Conservation (phyloP, 192 early-diverging fungal species). For the Backusella australiensis region DNA sequence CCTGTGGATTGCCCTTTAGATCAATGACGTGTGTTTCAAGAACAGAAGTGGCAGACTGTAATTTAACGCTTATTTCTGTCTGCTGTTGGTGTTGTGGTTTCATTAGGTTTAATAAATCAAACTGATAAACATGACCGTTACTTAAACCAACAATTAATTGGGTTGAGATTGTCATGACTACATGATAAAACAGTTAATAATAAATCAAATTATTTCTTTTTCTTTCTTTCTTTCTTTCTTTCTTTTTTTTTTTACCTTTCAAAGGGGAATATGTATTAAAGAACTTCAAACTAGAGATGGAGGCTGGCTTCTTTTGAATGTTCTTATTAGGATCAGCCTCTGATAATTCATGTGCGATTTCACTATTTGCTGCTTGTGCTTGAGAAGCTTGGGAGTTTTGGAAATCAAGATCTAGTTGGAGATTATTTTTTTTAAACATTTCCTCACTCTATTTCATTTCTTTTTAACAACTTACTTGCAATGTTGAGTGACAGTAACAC, state of each 20-base stretch:
- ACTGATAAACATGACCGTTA: slow-evolving; percentile 23
- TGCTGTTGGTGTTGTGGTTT: neutral
- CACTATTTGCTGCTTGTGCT: neutral
- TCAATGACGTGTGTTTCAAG: slow-evolving; percentile 14
- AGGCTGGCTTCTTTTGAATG: neutral
- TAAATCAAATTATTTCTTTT: no score
- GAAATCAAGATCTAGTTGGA: neutral
- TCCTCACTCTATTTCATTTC: no score
- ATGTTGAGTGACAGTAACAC: neutral
- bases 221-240: no score
- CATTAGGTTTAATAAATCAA: neutral
- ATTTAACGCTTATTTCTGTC: neutral
- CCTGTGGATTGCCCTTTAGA: slow-evolving; percentile 14
- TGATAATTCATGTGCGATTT: slow-evolving; percentile 7
- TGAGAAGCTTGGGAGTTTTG: neutral
- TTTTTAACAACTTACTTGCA: neutral
- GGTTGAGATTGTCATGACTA: slow-evolving; percentile 8
- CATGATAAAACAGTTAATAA: neutral
- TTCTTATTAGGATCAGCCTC: neutral
- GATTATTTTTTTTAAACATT: no score
- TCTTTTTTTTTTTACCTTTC: neutral
- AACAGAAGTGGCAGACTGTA: neutral
- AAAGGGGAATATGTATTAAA: slow-evolving; percentile 20
- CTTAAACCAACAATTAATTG: slow-evolving; percentile 18
- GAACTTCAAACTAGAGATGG: slow-evolving; percentile 7